phyloP scores from a whole-genome alignment of 1,284 basidiomycete species.

The Rhodofomes roseus region DNA sequence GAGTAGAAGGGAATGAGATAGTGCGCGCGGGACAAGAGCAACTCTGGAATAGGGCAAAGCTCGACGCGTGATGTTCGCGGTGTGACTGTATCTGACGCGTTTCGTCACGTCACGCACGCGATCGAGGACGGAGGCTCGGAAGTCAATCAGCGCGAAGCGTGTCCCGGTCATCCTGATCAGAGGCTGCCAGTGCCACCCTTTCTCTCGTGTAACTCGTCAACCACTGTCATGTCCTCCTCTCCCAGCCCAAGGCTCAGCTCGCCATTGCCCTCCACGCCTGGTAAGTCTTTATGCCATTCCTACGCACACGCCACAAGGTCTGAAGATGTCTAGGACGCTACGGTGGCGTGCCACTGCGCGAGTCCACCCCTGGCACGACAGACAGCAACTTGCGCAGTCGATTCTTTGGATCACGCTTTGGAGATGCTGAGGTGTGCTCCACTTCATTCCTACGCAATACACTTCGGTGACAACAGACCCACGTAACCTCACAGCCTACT shows the following conservation, averaged over 20 bases:
- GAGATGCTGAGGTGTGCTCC: not conserved
- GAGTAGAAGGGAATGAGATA: slow-evolving; percentile 4
- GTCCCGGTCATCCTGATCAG: no score
- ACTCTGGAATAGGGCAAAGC: not conserved
- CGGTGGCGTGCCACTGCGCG: not conserved
- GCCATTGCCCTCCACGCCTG: not conserved
- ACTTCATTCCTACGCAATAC: no score
- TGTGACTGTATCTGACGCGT: slow-evolving; percentile 21
- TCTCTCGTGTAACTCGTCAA: not conserved
- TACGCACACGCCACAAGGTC: not conserved
- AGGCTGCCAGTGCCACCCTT: not conserved
- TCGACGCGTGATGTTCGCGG: slow-evolving; percentile 16
- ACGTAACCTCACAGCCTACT: not conserved
- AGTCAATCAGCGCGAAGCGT: not conserved
- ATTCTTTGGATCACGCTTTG: not conserved
- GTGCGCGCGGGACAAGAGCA: slow-evolving; percentile 13
- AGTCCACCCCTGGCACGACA: not conserved
- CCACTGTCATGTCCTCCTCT: not conserved
- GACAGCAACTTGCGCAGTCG: slow-evolving; percentile 6
- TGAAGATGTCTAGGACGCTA: not conserved
- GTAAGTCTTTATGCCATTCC: not conserved
- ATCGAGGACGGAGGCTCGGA: not conserved
- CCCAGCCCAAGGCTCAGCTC: not conserved
- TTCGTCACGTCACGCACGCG: slow-evolving; percentile 17
- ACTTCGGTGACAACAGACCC: not conserved